Evolutionary conservation across 352 stramenopile genomes (phyloP).

Genomic region (Pythium brachiatum): DNA sequence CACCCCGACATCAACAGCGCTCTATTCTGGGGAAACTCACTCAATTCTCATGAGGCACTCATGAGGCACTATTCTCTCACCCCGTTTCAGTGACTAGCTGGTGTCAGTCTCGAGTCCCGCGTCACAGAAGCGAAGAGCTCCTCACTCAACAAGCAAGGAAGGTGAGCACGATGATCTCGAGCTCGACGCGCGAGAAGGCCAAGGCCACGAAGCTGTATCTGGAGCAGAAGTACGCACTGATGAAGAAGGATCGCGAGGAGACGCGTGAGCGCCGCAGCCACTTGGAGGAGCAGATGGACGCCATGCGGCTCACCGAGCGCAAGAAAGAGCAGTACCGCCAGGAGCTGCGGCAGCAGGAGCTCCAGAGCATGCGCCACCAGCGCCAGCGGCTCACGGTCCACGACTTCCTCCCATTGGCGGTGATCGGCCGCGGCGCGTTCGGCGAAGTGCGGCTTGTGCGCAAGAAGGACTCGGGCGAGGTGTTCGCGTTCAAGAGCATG

Average conservation of each 20-base stretch:
- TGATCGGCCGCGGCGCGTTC: slow-evolving; percentile 99
- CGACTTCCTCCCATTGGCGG: slow-evolving; percentile 96
- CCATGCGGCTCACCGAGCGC: slow-evolving; percentile 67
- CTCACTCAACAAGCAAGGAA: neutral
- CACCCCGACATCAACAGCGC: too few relatives aligned
- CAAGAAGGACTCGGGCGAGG: slow-evolving; percentile 79
- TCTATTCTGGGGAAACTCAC: too few relatives aligned
- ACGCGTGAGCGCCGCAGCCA: slow-evolving; percentile 68
- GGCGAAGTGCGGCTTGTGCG: slow-evolving; percentile 94
- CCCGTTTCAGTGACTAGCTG: too few relatives aligned
- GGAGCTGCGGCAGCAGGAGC: slow-evolving; percentile 69
- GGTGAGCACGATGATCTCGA: slow-evolving; percentile 65
- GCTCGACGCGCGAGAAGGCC: slow-evolving; percentile 83
- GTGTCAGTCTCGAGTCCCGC: too few relatives aligned
- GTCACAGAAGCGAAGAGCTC: too few relatives aligned
- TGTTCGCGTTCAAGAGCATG: slow-evolving; percentile 93
- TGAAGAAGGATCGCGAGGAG: slow-evolving; percentile 88
- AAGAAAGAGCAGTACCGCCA: slow-evolving; percentile 82
- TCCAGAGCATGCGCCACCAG: slow-evolving; percentile 77
- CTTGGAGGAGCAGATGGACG: slow-evolving; percentile 83
- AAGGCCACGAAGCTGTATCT: slow-evolving; percentile 86
- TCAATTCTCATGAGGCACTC: too few relatives aligned
- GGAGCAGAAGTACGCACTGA: slow-evolving; percentile 87
- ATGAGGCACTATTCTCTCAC: too few relatives aligned
- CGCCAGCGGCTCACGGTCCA: slow-evolving; percentile 76